Evolutionary conservation across 768 basidiomycete genomes (phyloP).

Genomic region (Cyclocybe cylindracea): DNA sequence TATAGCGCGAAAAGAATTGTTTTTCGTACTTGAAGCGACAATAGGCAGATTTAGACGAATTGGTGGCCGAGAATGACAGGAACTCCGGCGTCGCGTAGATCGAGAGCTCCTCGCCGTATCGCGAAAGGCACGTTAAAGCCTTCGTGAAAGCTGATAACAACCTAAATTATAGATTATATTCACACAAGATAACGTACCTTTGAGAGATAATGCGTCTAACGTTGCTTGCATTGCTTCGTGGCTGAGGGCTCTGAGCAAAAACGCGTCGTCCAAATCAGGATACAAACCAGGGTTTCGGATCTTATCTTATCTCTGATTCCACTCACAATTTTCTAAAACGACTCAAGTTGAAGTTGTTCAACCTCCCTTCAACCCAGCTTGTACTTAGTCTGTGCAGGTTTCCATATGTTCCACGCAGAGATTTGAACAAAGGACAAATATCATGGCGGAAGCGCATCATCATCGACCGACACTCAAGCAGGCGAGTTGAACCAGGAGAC

Average conservation of each 20-base stretch:
- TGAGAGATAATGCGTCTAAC: conserved; percentile 57
- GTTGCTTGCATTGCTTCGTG: conserved; percentile 61
- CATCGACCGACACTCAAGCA: conserved; percentile 90
- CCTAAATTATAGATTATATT: conserved; percentile 13
- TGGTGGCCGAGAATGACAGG: conserved; percentile 71
- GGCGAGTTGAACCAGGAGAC: conserved; percentile 31
- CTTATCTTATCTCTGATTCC: conserved; percentile 6
- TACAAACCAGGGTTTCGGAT: neutral
- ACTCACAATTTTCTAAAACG: neutral
- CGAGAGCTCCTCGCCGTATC: conserved; percentile 80
- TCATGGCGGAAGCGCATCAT: conserved; percentile 53
- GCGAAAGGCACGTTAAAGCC: conserved; percentile 74
- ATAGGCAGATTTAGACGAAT: conserved; percentile 81
- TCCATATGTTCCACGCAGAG: neutral
- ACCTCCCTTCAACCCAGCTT: too few relatives aligned
- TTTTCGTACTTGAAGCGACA: conserved; percentile 72
- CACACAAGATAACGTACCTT: conserved; percentile 34
- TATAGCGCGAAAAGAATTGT: conserved; percentile 72
- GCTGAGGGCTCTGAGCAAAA: neutral
- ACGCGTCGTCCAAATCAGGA: conserved; percentile 4
- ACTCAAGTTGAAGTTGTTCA: neutral
- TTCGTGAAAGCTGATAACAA: conserved; percentile 63
- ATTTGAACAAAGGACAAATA: neutral
- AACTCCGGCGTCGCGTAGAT: conserved; percentile 63
- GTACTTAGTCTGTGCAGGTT: neutral